Conservation (phyloP, 805 yeast species). For the Komagataella ulmi region DNA sequence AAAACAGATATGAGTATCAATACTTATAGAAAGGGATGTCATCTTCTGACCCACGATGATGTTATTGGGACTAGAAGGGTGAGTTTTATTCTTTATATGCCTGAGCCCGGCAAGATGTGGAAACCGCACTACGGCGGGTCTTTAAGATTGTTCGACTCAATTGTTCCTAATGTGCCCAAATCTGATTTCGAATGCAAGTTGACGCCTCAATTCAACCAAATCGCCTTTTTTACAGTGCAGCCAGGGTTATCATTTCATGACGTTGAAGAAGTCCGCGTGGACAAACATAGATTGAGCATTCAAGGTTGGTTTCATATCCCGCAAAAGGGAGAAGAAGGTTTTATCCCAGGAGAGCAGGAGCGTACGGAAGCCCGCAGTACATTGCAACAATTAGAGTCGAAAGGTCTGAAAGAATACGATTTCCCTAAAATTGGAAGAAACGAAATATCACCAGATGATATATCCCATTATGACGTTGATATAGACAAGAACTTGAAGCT, state of each 20-base stretch:
- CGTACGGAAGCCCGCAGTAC: conserved; percentile 63
- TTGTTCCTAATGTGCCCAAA: conserved; percentile 80
- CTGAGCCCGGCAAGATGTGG: conserved; percentile 88
- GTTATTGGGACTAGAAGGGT: conserved; percentile 93
- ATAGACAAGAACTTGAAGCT: conserved; percentile 13
- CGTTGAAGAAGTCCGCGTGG: conserved; percentile 91
- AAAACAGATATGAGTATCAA: conserved; percentile 90
- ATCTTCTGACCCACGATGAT: conserved; percentile 89
- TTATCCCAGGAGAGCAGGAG: conserved; percentile 69
- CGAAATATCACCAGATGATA: conserved; percentile 14
- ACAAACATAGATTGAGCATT: conserved; percentile 79
- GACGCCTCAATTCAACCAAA: conserved; percentile 90
- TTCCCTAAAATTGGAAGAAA: conserved; percentile 48
- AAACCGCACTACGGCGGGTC: conserved; percentile 91
- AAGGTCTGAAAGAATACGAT: conserved; percentile 66
- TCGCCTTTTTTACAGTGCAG: conserved; percentile 90
- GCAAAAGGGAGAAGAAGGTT: conserved; percentile 84
- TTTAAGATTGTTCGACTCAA: conserved; percentile 71
- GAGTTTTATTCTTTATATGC: conserved; percentile 82
- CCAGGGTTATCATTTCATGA: conserved; percentile 97
- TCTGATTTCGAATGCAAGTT: conserved; percentile 58
- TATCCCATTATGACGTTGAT: conserved; percentile 16
- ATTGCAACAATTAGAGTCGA: conserved; percentile 64
- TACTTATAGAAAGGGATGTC: conserved; percentile 87
- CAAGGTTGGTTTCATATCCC: conserved; percentile 99